Percentiles rank a stretch among this genome's conserved stretches.
These are phyloP conservation scores for Russula lepida DNA, from an alignment of 768 basidiomycete species.

Conservation along the genomic window DNA sequence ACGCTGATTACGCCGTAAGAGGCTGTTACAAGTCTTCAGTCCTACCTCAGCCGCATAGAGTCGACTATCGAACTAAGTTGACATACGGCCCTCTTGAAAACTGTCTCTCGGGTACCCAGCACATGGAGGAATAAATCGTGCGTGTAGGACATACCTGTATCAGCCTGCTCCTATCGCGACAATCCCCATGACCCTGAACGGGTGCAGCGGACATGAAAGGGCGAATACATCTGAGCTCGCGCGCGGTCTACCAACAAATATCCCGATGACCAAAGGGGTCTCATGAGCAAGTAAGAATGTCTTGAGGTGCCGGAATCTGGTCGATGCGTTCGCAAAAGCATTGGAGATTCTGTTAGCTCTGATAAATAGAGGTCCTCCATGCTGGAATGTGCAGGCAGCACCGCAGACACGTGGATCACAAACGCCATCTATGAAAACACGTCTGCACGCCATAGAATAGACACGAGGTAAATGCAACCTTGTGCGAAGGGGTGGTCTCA, in stretches of 20 bases:
- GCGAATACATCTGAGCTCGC: neutral
- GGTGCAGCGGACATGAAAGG: neutral
- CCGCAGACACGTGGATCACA: neutral
- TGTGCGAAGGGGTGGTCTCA: neutral
- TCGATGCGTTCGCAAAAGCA: neutral
- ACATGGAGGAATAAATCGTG: neutral
- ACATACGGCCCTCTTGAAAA: neutral
- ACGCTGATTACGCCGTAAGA: neutral
- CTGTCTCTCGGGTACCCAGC: neutral
- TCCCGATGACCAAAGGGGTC: neutral
- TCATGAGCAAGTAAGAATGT: neutral
- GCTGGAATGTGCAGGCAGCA: slow-evolving; percentile 7
- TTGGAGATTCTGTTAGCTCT: neutral
- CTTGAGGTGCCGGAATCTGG: neutral
- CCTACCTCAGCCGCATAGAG: neutral
- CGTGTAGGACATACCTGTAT: neutral
- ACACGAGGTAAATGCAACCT: neutral
- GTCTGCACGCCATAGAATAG: neutral
- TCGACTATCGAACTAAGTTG: neutral
- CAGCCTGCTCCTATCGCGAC: neutral
- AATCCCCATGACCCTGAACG: neutral
- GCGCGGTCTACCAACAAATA: neutral
- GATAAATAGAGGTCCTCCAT: neutral
- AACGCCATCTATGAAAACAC: neutral
- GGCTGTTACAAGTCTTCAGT: neutral